phyloP scores from a whole-genome alignment of 2,329 filamentous ascomycete genomes.

The Coleophoma cylindrospora region DNA sequence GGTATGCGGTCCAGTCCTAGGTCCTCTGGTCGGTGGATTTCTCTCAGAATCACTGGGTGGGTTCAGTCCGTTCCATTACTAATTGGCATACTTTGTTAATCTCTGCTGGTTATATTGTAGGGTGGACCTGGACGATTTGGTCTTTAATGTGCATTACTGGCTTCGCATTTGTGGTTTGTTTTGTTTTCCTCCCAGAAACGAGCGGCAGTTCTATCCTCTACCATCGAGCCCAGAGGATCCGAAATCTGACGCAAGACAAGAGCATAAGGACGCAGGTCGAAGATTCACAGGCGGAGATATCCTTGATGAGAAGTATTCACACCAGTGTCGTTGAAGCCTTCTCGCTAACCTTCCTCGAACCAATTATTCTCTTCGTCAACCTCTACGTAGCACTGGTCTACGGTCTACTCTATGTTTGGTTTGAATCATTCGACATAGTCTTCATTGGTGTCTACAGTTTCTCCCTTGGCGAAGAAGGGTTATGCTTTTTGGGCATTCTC shows the following conservation, averaged over 20 bases:
- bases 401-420: conserved; percentile 56
- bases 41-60: conserved; percentile 38
- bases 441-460: conserved; percentile 56
- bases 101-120: conserved; percentile 39
- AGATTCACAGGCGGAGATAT: conserved; percentile 49
- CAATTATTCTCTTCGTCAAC: conserved; percentile 56
- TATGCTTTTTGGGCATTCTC: conserved; percentile 53
- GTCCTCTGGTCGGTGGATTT: conserved; percentile 56
- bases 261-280: conserved; percentile 51
- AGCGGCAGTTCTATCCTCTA: conserved; percentile 41
- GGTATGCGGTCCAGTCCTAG: conserved; percentile 45
- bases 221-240: conserved; percentile 34
- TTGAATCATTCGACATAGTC: conserved; percentile 57
- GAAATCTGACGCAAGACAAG: conserved; percentile 41
- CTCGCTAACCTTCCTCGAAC: conserved; percentile 54
- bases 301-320: conserved; percentile 35
- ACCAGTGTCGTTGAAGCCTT: conserved; percentile 55
- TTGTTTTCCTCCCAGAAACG: conserved; percentile 58
- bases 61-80: too few species aligned
- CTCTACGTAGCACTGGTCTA: conserved; percentile 58
- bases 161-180: conserved; percentile 50
- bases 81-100: too few species aligned
- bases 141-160: conserved; percentile 54
- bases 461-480: conserved; percentile 49
- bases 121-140: conserved; percentile 53